Base-by-base conservation (phyloP, 164 flowering plant species). In the Cinnamomum chago region DNA sequence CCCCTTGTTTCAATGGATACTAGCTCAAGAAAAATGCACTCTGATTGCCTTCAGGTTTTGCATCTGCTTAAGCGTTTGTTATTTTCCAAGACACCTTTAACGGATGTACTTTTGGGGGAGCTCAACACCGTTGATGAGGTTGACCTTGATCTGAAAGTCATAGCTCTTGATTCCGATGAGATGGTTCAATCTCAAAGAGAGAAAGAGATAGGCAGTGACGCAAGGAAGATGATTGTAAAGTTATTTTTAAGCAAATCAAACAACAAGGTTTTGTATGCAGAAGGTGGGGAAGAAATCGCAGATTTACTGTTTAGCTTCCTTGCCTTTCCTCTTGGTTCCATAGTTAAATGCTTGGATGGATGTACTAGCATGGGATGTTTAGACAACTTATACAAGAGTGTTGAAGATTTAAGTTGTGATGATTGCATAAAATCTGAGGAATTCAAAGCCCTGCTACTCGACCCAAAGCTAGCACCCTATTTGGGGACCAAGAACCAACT, bases 241-340 rank as follows among this genome's bases (percentile, higher is more conserved):
- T 35, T 67, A 12, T 18, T 67, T 33, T 0, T 67, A 1, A 30
- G 15, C 18, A 15, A 64, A 47, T n/a, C 55, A 5, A 0, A 15
- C 28, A 30, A 64, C 13, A 62, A 40, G 25, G 58, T 72, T 7
- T 35, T 72, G 1, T 64, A 14, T 24, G 60, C 58, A 40, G 75
- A 72, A 40, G 75, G 33, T 2, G 18, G 55, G 23, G 72, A 76
- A 22, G 75, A 73, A 35, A 75, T 81, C 18, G 47, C 73, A 0
- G 74, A 81, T 28, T 60, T 81, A 25, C 68, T 81, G 1, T 70
- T 75, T 24, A 76, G 79, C 76, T 73, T 81, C 62, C 72, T 75
- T 52, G 71, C 66, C 12, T 58, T 76, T 17, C 79, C 81, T 1
- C 50, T 81, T 1, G 81, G 81, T 1, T 62, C 75, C 0, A 11